Evolutionary conservation across 176 grass and related monocot species (phyloP), one percentile per base, ranked within the genome.

Genomic region (Musa acuminata): DNA sequence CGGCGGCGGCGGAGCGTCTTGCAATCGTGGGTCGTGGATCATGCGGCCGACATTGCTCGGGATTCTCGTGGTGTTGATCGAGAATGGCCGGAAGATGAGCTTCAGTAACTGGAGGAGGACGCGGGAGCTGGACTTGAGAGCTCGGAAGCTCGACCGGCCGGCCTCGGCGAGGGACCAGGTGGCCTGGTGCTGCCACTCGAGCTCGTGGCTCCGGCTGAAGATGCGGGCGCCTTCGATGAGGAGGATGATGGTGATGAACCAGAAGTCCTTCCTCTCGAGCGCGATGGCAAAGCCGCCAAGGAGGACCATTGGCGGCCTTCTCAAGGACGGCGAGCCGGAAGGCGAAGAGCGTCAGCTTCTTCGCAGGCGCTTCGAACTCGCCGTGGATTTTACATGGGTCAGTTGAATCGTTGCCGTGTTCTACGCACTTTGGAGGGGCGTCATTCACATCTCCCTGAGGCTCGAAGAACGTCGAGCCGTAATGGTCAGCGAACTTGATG

Each of bases 101-200:
- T 81, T 88, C 73, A 92, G 62, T 26, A 85, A 90, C 0, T 78
- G 83, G 1, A 88, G 49, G 49, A 92, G 72, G 67, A 87, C 73
- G 17, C 78, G 80, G 14, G 80, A 80, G 76, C 66, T 83, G 54
- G 72, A 87, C 71, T 80, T 83, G 65, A 83, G 43, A 26, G 81
- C 85, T 8, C 73, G 81, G 81, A 79, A 84, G 83, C 89, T 88
- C 22, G 85, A 80, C 1, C 77, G 72, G 14, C 84, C 75, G 8
- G 84, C 85, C 64, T 79, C 77, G 58, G 78, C n/a, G 80, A 89
- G 67, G 1, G 89, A 92, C 89, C 87, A 96, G 0, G 93, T 96
- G 72, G 89, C 83, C 79, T 97, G 93, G 83, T 92, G 93, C 83
- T 92, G 87, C 93, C 90, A 80, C 20, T 80, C 78, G 14, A 80